Evolutionary conservation across 768 basidiomycete species (phyloP).

Genomic region (Trametes elegans): DNA sequence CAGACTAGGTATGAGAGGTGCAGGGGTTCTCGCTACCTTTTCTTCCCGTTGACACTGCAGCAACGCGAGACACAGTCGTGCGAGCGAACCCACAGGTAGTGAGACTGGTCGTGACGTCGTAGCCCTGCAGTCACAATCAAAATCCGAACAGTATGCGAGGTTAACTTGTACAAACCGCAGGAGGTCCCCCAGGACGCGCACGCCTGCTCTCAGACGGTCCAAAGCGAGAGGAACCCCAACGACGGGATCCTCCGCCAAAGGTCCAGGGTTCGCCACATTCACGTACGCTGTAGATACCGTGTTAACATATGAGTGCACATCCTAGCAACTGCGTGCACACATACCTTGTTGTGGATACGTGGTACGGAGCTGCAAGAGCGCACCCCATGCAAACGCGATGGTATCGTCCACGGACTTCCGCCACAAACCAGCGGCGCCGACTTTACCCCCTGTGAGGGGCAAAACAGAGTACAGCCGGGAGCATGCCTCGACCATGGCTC

Average conservation of each 20-base stretch:
- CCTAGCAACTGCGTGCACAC: constrained; percentile 9
- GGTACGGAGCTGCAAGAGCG: constrained; percentile 55
- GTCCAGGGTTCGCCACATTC: constrained; percentile 17
- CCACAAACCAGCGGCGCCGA: constrained; percentile 70
- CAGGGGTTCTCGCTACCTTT: constrained; percentile 32
- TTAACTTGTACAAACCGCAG: constrained; percentile 32
- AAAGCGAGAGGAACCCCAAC: constrained; percentile 52
- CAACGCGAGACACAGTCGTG: constrained; percentile 51
- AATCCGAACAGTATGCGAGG: background rate
- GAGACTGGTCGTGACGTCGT: constrained; percentile 59
- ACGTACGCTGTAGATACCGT: constrained; percentile 9
- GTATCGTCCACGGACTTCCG: constrained; percentile 73
- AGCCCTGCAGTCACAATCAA: constrained; percentile 42
- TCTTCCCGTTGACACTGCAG: constrained; percentile 45
- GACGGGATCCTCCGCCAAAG: constrained; percentile 44
- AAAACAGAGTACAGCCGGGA: constrained; percentile 60
- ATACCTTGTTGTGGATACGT: constrained; percentile 54
- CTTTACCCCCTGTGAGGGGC: constrained; percentile 76
- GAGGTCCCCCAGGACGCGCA: constrained; percentile 51
- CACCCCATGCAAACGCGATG: constrained; percentile 60
- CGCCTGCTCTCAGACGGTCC: constrained; percentile 57
- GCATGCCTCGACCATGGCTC: constrained; percentile 43
- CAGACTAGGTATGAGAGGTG: background rate
- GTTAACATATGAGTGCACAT: background rate
- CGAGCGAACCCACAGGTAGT: constrained; percentile 64